A percentile compares a stretch with the other conserved stretches of the same genome.
These are phyloP conservation scores for Aurantiochytrium sp. DNA, from an alignment of 108 stramenopile genomes.

Conservation along the genomic window DNA sequence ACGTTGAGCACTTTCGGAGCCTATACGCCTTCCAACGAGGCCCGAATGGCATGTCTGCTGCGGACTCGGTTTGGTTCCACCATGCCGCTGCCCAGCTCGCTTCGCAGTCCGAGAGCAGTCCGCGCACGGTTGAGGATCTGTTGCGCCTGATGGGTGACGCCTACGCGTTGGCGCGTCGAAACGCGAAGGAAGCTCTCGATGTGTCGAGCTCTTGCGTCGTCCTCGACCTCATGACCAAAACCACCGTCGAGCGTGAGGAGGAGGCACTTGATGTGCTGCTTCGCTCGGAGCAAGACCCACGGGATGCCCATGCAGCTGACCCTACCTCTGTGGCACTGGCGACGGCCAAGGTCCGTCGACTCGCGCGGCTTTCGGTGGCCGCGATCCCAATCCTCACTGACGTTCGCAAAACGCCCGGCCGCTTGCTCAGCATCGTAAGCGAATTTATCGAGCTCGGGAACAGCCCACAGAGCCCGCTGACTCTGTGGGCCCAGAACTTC, in stretches of 20 bases:
- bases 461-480: background rate
- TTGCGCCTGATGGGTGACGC: background rate
- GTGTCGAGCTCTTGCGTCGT: background rate
- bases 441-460: background rate
- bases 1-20: too few relatives aligned
- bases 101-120: background rate
- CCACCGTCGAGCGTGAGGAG: background rate
- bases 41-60: background rate
- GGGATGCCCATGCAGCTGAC: too few relatives aligned
- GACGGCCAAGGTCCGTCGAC: slow-evolving; percentile 3
- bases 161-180: background rate
- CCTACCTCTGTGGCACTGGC: too few relatives aligned
- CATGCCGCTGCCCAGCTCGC: slow-evolving; percentile 31
- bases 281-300: too few relatives aligned
- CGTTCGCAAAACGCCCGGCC: background rate
- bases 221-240: background rate
- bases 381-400: background rate
- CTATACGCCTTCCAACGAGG: background rate
- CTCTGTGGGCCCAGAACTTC: background rate
- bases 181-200: background rate
- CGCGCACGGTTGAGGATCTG: slow-evolving; percentile 11
- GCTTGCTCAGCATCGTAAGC: background rate
- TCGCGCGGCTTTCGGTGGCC: slow-evolving; percentile 24
- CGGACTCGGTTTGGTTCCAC: slow-evolving; percentile 24
- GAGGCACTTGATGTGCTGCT: background rate